A percentile compares a stretch with the other conserved stretches of the same genome.
These are phyloP conservation scores for Imleria badia DNA, from an alignment of 768 basidiomycete species.

Conservation along the genomic window DNA sequence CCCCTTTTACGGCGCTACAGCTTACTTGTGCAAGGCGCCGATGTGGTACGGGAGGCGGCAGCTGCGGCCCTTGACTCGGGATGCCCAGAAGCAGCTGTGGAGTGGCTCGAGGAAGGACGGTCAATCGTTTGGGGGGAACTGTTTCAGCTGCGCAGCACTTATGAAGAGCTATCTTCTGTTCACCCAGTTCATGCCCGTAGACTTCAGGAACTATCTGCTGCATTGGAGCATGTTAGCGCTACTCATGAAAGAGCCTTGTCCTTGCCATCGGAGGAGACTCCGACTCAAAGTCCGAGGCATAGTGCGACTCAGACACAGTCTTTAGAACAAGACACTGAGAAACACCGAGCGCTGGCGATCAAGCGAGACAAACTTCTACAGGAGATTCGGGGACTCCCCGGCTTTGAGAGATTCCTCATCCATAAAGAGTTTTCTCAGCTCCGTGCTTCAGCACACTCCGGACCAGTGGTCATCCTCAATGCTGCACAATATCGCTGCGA, in stretches of 20 bases:
- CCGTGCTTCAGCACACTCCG: no score
- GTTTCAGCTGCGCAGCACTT: slow-evolving; percentile 10
- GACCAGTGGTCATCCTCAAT: not conserved
- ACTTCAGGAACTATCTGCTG: not conserved
- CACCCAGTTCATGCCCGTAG: slow-evolving; percentile 4
- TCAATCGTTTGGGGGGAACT: slow-evolving; percentile 13
- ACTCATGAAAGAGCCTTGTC: not conserved
- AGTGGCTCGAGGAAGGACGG: slow-evolving; percentile 22
- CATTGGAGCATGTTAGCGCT: not conserved
- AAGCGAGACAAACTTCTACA: no score
- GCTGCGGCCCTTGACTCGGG: slow-evolving; percentile 3
- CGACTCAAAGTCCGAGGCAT: no score
- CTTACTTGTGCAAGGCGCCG: not conserved
- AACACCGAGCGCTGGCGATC: slow-evolving; percentile 6
- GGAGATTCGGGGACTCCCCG: not conserved
- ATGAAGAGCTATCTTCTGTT: not conserved
- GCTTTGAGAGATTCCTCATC: slow-evolving; percentile 6
- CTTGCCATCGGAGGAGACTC: not conserved
- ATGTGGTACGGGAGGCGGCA: slow-evolving; percentile 7
- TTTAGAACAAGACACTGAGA: not conserved
- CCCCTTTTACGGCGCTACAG: not conserved
- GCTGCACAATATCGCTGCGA: slow-evolving; percentile 29
- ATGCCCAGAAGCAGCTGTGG: slow-evolving; percentile 1
- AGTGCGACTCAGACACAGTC: not conserved
- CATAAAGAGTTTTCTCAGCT: slow-evolving; percentile 6